Percentiles rank a stretch among this genome's conserved stretches.
These are phyloP conservation scores for Umbelopsis sp. DNA, from an alignment of 192 early-diverging fungal species.

Conservation along the genomic window DNA sequence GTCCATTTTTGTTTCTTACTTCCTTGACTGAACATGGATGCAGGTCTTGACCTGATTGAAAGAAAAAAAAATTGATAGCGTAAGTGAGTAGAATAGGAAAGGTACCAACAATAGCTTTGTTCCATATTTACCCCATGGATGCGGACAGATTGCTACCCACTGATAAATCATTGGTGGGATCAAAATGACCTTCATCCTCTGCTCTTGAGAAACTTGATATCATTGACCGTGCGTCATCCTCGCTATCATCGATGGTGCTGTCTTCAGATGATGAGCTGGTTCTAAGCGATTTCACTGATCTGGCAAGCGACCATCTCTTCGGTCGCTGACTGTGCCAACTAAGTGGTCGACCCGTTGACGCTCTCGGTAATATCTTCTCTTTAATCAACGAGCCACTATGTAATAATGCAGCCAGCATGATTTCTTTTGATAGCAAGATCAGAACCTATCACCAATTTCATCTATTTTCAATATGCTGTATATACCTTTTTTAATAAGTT, in stretches of 20 bases:
- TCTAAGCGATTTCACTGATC: neutral
- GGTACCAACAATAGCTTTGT: neutral
- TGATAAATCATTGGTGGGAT: neutral
- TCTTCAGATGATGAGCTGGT: constrained; percentile 3
- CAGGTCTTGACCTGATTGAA: neutral
- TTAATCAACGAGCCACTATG: constrained; percentile 12
- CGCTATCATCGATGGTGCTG: constrained; percentile 10
- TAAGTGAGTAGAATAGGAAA: too few species aligned
- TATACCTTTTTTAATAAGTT: constrained; percentile 61
- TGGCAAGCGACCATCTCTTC: neutral
- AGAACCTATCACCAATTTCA: neutral
- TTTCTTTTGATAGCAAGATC: neutral
- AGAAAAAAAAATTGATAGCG: neutral
- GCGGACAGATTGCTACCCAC: neutral
- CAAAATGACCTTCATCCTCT: neutral
- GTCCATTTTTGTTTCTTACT: constrained; percentile 15
- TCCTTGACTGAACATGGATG: constrained; percentile 7
- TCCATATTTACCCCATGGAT: neutral
- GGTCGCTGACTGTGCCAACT: constrained; percentile 14
- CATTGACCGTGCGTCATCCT: constrained; percentile 17
- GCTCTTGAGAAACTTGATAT: constrained; percentile 19
- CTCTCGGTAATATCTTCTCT: constrained; percentile 1
- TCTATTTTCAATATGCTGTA: neutral
- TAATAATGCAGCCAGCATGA: neutral
- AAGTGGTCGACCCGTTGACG: neutral